A percentile compares a stretch with the other conserved stretches of the same genome.
phyloP scores from a whole-genome alignment of 768 basidiomycete genomes.

The Gautieria morchelliformis region DNA sequence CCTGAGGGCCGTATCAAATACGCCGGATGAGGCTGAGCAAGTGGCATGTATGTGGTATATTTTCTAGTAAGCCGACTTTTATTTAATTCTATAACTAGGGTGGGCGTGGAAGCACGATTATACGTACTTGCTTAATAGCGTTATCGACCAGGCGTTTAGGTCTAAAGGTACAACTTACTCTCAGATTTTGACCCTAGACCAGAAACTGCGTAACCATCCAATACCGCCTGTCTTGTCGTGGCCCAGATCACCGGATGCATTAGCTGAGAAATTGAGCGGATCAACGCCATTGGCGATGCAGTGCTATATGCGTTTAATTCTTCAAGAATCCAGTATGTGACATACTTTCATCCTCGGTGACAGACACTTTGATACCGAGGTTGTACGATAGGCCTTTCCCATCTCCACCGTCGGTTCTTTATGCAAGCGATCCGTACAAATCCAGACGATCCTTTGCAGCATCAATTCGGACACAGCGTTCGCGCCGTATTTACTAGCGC shows the following conservation, averaged over 20 bases:
- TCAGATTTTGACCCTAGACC: conserved; percentile 54
- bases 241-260: conserved; percentile 1
- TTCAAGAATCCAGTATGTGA: conserved; percentile 7
- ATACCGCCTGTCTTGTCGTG: conserved; percentile 3
- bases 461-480: conserved; percentile 63
- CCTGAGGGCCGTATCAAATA: not conserved
- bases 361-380: not conserved
- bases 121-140: conserved; percentile 5
- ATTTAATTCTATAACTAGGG: not conserved
- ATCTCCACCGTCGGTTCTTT: conserved; percentile 67
- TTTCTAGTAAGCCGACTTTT: not conserved
- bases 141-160: conserved; percentile 8
- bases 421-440: conserved; percentile 64
- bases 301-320: conserved; percentile 7
- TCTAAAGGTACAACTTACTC: conserved; percentile 38
- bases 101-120: conserved; percentile 8
- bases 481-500: conserved; percentile 69
- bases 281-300: conserved; percentile 4
- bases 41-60: conserved; percentile 1
- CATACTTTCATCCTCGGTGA: not conserved
- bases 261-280: conserved; percentile 6
- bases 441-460: conserved; percentile 63
- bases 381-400: conserved; percentile 42
- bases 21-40: conserved; percentile 4
- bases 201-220: conserved; percentile 58